Base-by-base conservation (phyloP, 2,329 filamentous ascomycete species). In the Hyphodiscus sp. region DNA sequence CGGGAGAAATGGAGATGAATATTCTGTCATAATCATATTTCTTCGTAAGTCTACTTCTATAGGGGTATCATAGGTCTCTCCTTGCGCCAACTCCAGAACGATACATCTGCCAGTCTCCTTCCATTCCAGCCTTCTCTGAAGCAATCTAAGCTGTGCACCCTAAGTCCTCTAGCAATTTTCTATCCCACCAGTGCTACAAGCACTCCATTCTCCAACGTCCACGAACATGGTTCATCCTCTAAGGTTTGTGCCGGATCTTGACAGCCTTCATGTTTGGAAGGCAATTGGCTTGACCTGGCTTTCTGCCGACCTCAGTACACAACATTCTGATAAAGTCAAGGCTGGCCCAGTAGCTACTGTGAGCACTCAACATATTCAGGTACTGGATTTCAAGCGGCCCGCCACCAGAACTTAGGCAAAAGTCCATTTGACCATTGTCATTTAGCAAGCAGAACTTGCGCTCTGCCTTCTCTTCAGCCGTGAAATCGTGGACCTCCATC, bases 371-470 rank as follows among this genome's bases (percentile, higher is more conserved):
- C 94, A 99, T 99, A 61, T 95, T 96, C 38, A 97, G 72, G 68
- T 99, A 99, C 71, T 97, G 91, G 20, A 96, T 91, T 70, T 96
- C 94, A 38, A 99, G 74, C 3, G 91, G 86, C 0, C 94, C 94
- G 1, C 89, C 87, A 0, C 90, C 88, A 8, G 89, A 91, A 47
- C 83, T 83, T 47, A 99, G 74, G 63, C 86, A 95, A 70, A 83
- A 99, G 68, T 99, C 94, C 42, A 99, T 85, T 71, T 99, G 94
- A 0, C 91, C 92, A 61, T 97, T 97, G 64, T 99, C 94, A 62
- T 99, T 99, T 3, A 99, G 80, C 8, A 96, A 70, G 57, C 84
- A 86, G 59, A 91, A 91, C 62, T 92, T 86, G 68, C 86, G 90
- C 73, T 97, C 94, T 0, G 91, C 92, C 50, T 95, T 81, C 64